Evolutionary conservation across 495 filamentous ascomycete species (phyloP), one percentile per base, ranked within the genome.

Genomic region (Apiosordaria backusii): DNA sequence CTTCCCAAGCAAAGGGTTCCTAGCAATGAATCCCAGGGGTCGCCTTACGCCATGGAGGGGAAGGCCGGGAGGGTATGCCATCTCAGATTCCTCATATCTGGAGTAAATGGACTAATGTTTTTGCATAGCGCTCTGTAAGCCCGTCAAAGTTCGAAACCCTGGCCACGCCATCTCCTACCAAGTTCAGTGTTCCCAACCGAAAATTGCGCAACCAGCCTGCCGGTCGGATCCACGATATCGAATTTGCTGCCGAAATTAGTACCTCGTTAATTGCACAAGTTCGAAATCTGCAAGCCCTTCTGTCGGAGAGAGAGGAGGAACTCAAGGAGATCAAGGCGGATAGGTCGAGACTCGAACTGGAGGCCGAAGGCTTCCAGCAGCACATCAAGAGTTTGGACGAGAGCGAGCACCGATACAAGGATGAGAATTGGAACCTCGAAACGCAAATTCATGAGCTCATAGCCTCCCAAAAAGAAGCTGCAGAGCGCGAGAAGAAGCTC

Each of bases 371-470:
- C 1, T 86, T 96, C 65, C 83, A 87, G 63, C 88, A 93, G 73
- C 88, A 92, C 13, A 81, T 97, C 58, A 89, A 89, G 70, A 82
- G 82, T 6, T 80, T 98, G 40, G 93, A 97, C 71, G 95, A 98
- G 76, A 96, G 90, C 71, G 95, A 99, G 78, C 89, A 92, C 75
- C 87, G 91, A 19, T 96, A 93, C 76, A 98, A 97, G 76, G 95
- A 99, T 73, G 94, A 97, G 74, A 99, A 98, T 72, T 99, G 95
- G 95, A 91, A 89, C 66, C 83, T 99, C 54, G 95, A 97, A 77
- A 92, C 92, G 1, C 88, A 90, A 69, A 85, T 92, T 25, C 95
- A 96, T 64, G 93, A 97, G 62, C 80, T 93, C 25, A 82, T 89
- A 66, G 85, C 90, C 7, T 77, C 83, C 18, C 81, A 85, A 57